Base-by-base conservation (phyloP, 768 basidiomycete species). In the Serendipita vermifera region DNA sequence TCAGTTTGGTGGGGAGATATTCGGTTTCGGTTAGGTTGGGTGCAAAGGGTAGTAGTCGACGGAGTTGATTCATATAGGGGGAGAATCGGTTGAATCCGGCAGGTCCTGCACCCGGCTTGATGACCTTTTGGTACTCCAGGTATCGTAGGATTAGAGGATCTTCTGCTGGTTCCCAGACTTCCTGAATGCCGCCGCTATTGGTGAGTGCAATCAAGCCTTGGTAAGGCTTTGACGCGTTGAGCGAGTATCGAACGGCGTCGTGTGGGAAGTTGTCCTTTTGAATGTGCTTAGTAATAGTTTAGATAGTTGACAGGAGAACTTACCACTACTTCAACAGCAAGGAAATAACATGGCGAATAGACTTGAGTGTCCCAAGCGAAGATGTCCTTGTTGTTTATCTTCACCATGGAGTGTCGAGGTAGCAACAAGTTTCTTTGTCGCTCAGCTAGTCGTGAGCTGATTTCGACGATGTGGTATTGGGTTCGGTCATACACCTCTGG, bases 221-320 rank as follows among this genome's bases (percentile, higher is more conserved):
- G 46, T 85, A 80, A 0, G 96, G 92, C 62, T 82, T 72, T 58
- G 90, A 73, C 2, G 86, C 87, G 26, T 75, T 71, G 40, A 86
- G 70, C 65, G 93, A 85, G 64, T 97, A 98, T 32, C 94, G 86
- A 38, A 99, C 77, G 63, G 94, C 76, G 65, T 99, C 96, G 65
- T 98, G 94, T 1, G 91, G 85, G 63, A 97, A 94, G 68, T 99
- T 99, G 69, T 98, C 94, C 85, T 90, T n/a, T 59, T 55, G 3
- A 55, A 11, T 31, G 29, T 3, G 36, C 56, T 35, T 15, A 51
- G 17, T 32, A 27, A 46, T 17, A 54, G 59, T 31, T 55, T 54
- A 56, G 54, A 26, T 40, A 54, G 55, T 38, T 14, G 26, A 43
- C 43, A 13, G 32, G 27, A 17, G 24, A 26, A 77, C 87, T 72